Evolutionary conservation across 139 green algal genomes (phyloP), one percentile per base, ranked within the genome.

Genomic region (Marvania coccoides): DNA sequence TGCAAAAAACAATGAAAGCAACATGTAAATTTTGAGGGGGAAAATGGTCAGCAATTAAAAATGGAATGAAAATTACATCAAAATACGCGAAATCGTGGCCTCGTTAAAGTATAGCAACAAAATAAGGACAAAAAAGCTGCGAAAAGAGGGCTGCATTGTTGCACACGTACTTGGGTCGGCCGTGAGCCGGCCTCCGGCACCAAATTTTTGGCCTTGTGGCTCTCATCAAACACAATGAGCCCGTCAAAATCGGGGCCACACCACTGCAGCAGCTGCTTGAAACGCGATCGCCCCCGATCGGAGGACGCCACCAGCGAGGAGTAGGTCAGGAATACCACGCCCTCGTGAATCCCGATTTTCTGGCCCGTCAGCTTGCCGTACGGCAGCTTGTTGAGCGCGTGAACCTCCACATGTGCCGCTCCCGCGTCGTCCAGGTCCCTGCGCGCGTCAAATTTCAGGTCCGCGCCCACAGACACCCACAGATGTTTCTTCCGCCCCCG

Each of bases 181-280:
- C 69, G 69, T 10, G 26, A 36, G 14, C 69, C 69, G 2, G 80
- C 90, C 56, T 76, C 79, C 19, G 73, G 47, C 12, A 61, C 73
- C 38, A 86, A 91, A 70, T 93, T 95, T 76, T 96, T 96, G 47
- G 90, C 90, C 63, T 91, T 93, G 73, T 87, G 82, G 33, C 72
- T 75, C 76, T 94, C 88, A 51, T 94, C 87, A 65, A 95, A 83
- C 15, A 92, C 70, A 7, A 95, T 62, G 30, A 81, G 58, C 7
- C 88, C 88, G 26, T 91, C 80, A 62, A 87, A 94, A 6, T 56
- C 47, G 3, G 73, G 31, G 14, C 80, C 79, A 29, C 83, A 70
- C 89, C 89, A 95, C 34, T 87, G 67, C 15, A 91, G 31, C 9
- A 91, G 59, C 79, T 91, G 85, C 53, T 87, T 58, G 47, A 85